Base-by-base conservation (phyloP, 495 filamentous ascomycete species). In the Penicillium cataractarum region DNA sequence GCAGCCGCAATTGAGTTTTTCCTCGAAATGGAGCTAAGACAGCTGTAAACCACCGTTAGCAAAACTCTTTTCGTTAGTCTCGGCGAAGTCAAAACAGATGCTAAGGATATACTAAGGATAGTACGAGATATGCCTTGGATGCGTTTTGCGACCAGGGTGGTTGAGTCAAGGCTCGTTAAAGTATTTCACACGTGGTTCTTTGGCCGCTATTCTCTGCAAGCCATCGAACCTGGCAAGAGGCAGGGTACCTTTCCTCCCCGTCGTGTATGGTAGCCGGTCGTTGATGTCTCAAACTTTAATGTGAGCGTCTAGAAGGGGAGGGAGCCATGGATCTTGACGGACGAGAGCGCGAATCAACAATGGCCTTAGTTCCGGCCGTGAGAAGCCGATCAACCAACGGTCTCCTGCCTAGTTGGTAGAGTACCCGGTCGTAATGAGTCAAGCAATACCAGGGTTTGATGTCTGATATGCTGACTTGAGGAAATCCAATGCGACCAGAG, bases 251-350 rank as follows among this genome's bases (percentile, higher is more conserved):
- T 56, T 56, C 9, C 26, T 59, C 19, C 31, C 50, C 24, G 58
- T 35, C 48, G 6, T 22, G 32, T 31, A 15, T 22, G 49, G 33
- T 55, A 49, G n/a, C n/a, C 12, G 32, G 10, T 58, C 52, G 22
- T 57, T 48, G 52, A 46, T 60, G 62, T 63, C 66, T 63, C 56
- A 58, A 68, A 65, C 59, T 50, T 58, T 57, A 65, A 57, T 56
- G 29, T 4, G 40, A 39, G 27, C 22, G 15, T 46, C 24, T 10
- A 24, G 27, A 29, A 29, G 26, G n/a, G 32, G 39, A 31, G 29
- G 7, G 35, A 26, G 32, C 60, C 60, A 62, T 65, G 62, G 62
- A 54, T 60, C 49, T 48, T n/a, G 32, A 32, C 49, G 56, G 48
- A 46, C 31, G 24, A 27, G 31, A 39, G 33, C 24, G 49, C 31